Conservation (phyloP, 768 basidiomycete genomes). For the Suillus ampliporus region DNA sequence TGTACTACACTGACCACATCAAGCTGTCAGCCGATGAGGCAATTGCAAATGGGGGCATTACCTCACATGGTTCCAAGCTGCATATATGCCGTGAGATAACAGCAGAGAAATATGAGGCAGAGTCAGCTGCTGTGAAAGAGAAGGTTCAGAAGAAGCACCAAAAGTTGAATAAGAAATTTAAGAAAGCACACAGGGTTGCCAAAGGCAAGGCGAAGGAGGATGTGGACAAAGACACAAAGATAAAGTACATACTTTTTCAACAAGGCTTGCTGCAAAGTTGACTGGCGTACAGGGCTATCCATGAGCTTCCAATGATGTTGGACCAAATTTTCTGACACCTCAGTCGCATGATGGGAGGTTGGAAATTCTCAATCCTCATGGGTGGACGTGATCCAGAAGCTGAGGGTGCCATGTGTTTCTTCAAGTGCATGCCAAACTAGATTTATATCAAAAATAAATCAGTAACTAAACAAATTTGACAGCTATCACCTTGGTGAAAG, state of each 20-base stretch:
- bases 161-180: not conserved
- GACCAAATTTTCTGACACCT: not conserved
- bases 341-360: not conserved
- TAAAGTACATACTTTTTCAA: no score
- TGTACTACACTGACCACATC: not conserved
- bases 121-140: no score
- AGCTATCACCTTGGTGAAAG: not conserved
- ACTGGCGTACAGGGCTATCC: no score
- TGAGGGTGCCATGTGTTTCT: not conserved
- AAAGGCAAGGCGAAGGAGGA: not conserved
- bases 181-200: not conserved
- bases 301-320: not conserved
- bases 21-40: not conserved
- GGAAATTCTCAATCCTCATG: not conserved
- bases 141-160: not conserved
- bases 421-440: not conserved
- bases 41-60: no score
- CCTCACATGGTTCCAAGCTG: no score
- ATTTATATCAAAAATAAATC: not conserved
- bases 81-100: no score
- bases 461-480: not conserved
- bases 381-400: not conserved
- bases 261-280: no score
- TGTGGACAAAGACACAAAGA: not conserved
- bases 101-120: no score